Percentiles rank a stretch among this genome's conserved stretches.
phyloP scores from a whole-genome alignment of 2,329 filamentous ascomycete genomes.

The Diplocarpon rosae region DNA sequence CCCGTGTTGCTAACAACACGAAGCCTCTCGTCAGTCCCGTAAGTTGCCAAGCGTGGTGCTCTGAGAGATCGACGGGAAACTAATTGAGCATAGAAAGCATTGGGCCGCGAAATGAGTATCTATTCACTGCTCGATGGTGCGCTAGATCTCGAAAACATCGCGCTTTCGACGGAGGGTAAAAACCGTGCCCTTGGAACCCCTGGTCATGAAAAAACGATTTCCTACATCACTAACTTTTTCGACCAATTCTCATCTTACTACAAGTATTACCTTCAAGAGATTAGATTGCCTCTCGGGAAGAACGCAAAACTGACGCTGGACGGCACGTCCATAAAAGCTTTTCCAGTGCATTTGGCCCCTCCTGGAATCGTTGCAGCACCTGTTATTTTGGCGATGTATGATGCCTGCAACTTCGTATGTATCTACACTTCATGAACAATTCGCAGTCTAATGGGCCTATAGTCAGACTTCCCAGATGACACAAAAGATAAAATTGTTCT shows the following conservation, averaged over 20 bases:
- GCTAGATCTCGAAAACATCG: constrained; percentile 35
- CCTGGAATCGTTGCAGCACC: constrained; percentile 8
- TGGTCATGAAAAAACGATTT: constrained; percentile 37
- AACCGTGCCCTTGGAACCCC: constrained; percentile 35
- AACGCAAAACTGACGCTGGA: constrained; percentile 8
- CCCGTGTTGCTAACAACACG: not conserved
- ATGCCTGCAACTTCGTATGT: constrained; percentile 13
- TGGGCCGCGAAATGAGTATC: not conserved
- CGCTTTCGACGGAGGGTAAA: constrained; percentile 30
- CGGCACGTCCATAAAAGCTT: constrained; percentile 4
- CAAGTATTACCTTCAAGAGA: constrained; percentile 35
- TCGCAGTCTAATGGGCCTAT: not conserved
- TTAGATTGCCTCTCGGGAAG: constrained; percentile 20
- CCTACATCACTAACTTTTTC: constrained; percentile 34
- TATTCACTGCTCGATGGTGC: constrained; percentile 31
- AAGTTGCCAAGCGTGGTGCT: not conserved
- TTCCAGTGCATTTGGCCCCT: constrained; percentile 9
- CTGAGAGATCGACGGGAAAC: not conserved
- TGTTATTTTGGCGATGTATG: constrained; percentile 11
- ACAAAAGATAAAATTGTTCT: constrained; percentile 55
- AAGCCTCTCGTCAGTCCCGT: constrained; percentile 2
- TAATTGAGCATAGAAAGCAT: not conserved
- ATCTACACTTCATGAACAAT: not conserved
- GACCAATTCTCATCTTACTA: constrained; percentile 22
- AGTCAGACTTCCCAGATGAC: constrained; percentile 44